These are phyloP conservation scores for Plasmopara halstedii DNA, from an alignment of 352 stramenopile genomes.

Conservation along the genomic window DNA sequence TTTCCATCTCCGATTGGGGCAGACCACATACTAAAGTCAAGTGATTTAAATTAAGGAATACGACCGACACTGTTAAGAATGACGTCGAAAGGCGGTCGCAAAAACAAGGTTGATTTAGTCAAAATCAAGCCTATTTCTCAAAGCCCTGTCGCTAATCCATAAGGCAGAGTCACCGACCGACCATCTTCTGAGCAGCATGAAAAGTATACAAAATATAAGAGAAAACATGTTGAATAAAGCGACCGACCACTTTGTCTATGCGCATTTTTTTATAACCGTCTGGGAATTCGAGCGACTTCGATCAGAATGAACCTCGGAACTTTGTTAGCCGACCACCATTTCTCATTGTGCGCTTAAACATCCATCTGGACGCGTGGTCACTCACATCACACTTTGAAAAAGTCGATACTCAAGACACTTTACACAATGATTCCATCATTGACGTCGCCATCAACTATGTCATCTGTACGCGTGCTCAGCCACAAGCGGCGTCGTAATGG, in stretches of 20 bases:
- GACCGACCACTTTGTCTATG: slow-evolving; percentile 20
- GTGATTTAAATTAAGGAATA: slow-evolving; percentile 7
- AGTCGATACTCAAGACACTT: no score
- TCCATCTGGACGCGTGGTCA: slow-evolving; percentile 2
- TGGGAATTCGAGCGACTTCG: slow-evolving; percentile 19
- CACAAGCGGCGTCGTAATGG: slow-evolving; percentile 25
- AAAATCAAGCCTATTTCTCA: neutral
- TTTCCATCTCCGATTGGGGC: neutral
- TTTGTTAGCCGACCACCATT: slow-evolving; percentile 14
- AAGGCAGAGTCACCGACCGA: slow-evolving; percentile 21
- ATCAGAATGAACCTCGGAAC: neutral
- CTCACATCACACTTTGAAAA: neutral
- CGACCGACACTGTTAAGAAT: slow-evolving; percentile 11
- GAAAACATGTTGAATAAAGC: neutral
- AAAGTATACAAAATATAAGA: slow-evolving; percentile 23
- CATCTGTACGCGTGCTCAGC: slow-evolving; percentile 2
- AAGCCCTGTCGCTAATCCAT: slow-evolving; percentile 10
- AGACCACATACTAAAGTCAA: slow-evolving; percentile 13
- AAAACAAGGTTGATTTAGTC: slow-evolving; percentile 10
- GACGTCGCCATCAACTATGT: neutral
- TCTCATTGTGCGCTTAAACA: slow-evolving; percentile 13
- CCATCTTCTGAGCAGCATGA: slow-evolving; percentile 1
- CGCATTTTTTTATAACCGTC: slow-evolving; percentile 29
- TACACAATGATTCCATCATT: slow-evolving; percentile 2
- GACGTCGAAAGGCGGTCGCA: slow-evolving; percentile 1